These are phyloP conservation scores for Inonotus hispidus DNA, from an alignment of 1,284 basidiomycete genomes.

Conservation along the genomic window DNA sequence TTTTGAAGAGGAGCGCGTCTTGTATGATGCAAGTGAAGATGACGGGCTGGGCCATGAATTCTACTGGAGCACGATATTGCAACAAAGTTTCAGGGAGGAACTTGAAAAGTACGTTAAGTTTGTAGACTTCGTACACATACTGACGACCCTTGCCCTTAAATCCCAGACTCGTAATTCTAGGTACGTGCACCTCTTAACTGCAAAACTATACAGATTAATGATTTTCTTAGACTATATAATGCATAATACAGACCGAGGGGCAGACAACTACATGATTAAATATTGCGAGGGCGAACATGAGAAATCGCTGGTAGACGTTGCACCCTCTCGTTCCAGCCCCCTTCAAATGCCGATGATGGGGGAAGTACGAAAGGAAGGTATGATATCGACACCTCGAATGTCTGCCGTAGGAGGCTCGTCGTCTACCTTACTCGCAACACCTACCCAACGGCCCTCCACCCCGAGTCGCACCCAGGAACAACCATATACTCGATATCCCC, in stretches of 20 bases:
- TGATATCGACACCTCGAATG: constrained; percentile 36
- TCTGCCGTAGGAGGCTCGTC: constrained; percentile 27
- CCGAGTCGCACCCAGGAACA: background rate
- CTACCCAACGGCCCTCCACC: background rate
- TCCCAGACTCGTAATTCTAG: constrained; percentile 72
- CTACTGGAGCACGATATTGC: constrained; percentile 74
- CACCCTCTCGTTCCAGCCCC: constrained; percentile 60
- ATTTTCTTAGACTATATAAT: constrained; percentile 68
- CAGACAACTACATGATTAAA: constrained; percentile 88
- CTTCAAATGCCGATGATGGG: constrained; percentile 68
- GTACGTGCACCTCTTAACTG: constrained; percentile 31
- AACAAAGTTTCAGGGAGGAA: constrained; percentile 79
- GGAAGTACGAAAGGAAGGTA: constrained; percentile 43
- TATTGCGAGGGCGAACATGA: constrained; percentile 75
- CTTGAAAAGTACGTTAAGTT: constrained; percentile 66
- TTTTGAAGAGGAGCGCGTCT: constrained; percentile 51
- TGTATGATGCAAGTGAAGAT: constrained; percentile 59
- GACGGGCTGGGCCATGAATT: constrained; percentile 54
- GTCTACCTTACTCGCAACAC: constrained; percentile 3
- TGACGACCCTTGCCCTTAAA: background rate
- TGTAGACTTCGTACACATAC: background rate
- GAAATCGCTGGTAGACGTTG: constrained; percentile 67
- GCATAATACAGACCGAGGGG: constrained; percentile 81
- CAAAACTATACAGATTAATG: background rate
- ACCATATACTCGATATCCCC: constrained; percentile 34